Conservation (phyloP, 2,329 filamentous ascomycete genomes). For the Neobulgaria alba region DNA sequence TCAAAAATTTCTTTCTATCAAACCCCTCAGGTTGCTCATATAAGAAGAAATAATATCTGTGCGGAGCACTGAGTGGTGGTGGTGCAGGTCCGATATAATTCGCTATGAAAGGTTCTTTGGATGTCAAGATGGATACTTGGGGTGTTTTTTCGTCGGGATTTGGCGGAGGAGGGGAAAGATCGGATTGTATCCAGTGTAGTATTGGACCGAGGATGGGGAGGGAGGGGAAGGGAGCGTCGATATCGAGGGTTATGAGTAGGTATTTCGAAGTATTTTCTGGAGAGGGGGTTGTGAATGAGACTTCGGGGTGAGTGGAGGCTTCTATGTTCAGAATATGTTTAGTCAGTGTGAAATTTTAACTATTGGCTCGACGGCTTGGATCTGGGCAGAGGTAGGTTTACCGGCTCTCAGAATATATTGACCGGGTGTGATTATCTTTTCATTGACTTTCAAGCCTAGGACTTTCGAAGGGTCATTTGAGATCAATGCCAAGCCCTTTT, state of each 20-base stretch:
- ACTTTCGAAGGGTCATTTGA: slow-evolving; percentile 27
- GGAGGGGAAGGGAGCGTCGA: slow-evolving; percentile 39
- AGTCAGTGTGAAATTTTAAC: not conserved
- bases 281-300: slow-evolving; percentile 11
- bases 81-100: slow-evolving; percentile 39
- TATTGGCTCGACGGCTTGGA: not conserved
- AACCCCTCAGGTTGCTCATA: slow-evolving; percentile 39
- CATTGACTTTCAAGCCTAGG: slow-evolving; percentile 27
- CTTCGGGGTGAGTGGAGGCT: slow-evolving; percentile 17
- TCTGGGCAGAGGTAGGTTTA: slow-evolving; percentile 7
- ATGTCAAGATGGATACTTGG: not conserved
- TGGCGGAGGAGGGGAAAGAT: no score
- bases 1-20: slow-evolving; percentile 27
- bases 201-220: slow-evolving; percentile 36
- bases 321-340: no score
- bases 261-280: slow-evolving; percentile 29
- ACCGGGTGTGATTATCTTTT: slow-evolving; percentile 25
- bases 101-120: slow-evolving; percentile 25
- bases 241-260: slow-evolving; percentile 35
- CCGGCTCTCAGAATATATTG: slow-evolving; percentile 28
- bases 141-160: not conserved
- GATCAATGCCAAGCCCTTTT: slow-evolving; percentile 1
- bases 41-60: slow-evolving; percentile 42
- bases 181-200: slow-evolving; percentile 40
- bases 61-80: slow-evolving; percentile 37